Base-by-base conservation (phyloP, 2,329 filamentous ascomycete genomes). In the Venturia aucupariae region DNA sequence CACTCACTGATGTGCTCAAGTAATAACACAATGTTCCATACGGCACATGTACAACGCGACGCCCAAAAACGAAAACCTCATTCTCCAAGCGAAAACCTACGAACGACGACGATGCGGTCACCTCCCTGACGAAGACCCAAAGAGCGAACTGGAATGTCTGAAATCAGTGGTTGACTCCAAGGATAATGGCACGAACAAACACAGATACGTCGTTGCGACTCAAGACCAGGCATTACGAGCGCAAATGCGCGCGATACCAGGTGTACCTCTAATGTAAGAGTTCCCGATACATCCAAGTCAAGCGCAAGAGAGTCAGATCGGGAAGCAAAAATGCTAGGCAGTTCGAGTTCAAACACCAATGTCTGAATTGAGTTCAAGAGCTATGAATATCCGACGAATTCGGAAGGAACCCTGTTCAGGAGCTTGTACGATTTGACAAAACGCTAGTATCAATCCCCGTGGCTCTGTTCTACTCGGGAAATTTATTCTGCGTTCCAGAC, bases 21-120 rank as follows among this genome's bases (percentile, higher is more conserved):
- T 92, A 84, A 90, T 92, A 68, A 90, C 89, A 24, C 88, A 90
- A 77, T 92, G 89, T 77, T 88, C 85, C 65, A 92, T 92, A 74
- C 86, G 89, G 69, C 88, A 90, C 73, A 82, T 94, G 55, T 93
- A 93, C 76, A 81, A 51, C n/a, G 41, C 81, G 22, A 79, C 81
- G 63, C 72, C 79, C 73, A 69, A 77, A 65, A 81, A 83, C 69
- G 75, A 80, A 38, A 72, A 78, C n/a, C 82, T 89, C 62, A 92
- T 95, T 70, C 83, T 87, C 57, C 80, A 86, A 68, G 90, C 90
- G 24, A 93, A 94, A 76, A 82, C 80, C 17, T 86, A 86, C 72
- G 90, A 94, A 76, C 84, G 90, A 65, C 80, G 90, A 63, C 81
- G 90, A 65, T 95, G 90, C 73, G 88, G 88, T 51, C 90, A 95